Evolutionary conservation across 495 filamentous ascomycete species (phyloP).

Genomic region (Penicillium flavigenum): DNA sequence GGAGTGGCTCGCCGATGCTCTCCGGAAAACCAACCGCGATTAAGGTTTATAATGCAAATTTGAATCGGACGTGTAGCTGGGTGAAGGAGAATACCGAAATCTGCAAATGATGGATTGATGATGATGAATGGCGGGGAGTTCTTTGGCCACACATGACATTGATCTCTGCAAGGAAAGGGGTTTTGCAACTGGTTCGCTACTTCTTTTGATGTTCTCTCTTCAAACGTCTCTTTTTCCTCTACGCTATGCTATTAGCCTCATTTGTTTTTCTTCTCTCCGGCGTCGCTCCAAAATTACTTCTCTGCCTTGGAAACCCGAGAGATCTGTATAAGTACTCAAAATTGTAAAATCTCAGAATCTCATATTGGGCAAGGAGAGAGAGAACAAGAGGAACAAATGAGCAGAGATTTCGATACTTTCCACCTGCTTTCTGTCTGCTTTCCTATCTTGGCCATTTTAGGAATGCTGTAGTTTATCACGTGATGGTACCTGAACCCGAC

Average conservation of each 20-base stretch:
- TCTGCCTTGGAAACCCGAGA: conserved; percentile 17
- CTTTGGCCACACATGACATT: conserved; percentile 32
- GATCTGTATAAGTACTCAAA: conserved; percentile 15
- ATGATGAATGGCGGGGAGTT: conserved; percentile 42
- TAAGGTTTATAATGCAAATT: conserved; percentile 52
- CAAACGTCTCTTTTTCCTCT: conserved; percentile 40
- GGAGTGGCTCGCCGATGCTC: conserved; percentile 95
- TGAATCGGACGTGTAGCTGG: conserved; percentile 31
- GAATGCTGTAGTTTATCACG: background rate
- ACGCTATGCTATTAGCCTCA: conserved; percentile 49
- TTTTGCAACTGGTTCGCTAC: conserved; percentile 25
- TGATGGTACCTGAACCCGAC: background rate
- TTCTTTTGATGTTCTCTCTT: conserved; percentile 42
- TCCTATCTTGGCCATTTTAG: background rate
- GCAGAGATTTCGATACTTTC: conserved; percentile 3
- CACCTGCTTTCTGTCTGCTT: background rate
- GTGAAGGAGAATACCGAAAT: conserved; percentile 40
- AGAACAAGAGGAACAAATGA: conserved; percentile 3
- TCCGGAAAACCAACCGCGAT: conserved; percentile 85
- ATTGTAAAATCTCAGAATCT: conserved; percentile 14
- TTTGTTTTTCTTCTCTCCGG: conserved; percentile 42
- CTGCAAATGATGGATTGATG: conserved; percentile 44
- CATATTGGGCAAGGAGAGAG: conserved; percentile 7
- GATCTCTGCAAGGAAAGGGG: conserved; percentile 19
- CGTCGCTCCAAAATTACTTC: conserved; percentile 35